Conservation (phyloP, 129 eudicot genomes). For the Pulicaria dysenterica region DNA sequence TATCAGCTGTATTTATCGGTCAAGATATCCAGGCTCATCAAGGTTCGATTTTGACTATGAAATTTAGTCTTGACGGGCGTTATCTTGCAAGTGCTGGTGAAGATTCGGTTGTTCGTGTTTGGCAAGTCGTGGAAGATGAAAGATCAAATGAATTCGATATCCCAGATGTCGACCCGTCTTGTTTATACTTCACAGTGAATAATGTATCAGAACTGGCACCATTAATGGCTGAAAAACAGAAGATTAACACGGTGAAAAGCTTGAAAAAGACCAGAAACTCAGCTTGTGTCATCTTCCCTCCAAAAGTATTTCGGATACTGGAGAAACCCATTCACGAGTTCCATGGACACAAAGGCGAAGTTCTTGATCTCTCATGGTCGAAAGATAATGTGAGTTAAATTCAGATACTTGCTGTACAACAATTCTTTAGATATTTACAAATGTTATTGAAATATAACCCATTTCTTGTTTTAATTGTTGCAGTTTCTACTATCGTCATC, state of each 20-base stretch:
- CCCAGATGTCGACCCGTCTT: constrained; percentile 81
- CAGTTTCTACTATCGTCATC: constrained; percentile 89
- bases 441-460: not conserved
- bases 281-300: constrained; percentile 85
- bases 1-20: constrained; percentile 79
- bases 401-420: not conserved
- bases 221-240: constrained; percentile 64
- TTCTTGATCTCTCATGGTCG: constrained; percentile 95
- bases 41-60: constrained; percentile 90
- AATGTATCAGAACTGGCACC: constrained; percentile 69
- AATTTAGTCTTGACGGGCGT: constrained; percentile 83
- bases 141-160: constrained; percentile 64
- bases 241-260: constrained; percentile 48
- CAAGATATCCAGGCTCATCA: constrained; percentile 89
- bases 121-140: constrained; percentile 92
- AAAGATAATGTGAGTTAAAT: constrained; percentile 61
- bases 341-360: constrained; percentile 70
- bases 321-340: constrained; percentile 93
- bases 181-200: constrained; percentile 77
- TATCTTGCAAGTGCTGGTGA: constrained; percentile 93
- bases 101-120: constrained; percentile 82
- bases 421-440: not conserved
- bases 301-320: constrained; percentile 76
- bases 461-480: constrained; percentile 17
- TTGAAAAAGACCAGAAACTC: constrained; percentile 61